A percentile compares a stretch with the other conserved stretches of the same genome.
Conservation (phyloP, 805 yeast species). For the Blastobotrys parvus region DNA sequence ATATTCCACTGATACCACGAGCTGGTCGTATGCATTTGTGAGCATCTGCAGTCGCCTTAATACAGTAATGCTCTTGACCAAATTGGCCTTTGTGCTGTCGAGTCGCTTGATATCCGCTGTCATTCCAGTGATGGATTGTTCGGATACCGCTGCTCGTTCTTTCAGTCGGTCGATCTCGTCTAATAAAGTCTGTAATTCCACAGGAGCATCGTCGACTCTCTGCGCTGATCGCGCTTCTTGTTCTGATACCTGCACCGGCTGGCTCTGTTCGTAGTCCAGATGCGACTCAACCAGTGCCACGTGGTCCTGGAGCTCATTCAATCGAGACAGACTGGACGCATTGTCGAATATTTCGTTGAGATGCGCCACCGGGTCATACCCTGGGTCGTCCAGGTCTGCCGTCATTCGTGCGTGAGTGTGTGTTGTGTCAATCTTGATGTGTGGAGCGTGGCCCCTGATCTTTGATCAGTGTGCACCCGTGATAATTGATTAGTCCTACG, state of each 20-base stretch:
- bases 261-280: conserved; percentile 38
- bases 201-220: conserved; percentile 23
- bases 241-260: conserved; percentile 32
- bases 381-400: conserved; percentile 26
- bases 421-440: too few species aligned
- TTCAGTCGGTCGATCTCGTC: conserved; percentile 41
- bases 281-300: conserved; percentile 43
- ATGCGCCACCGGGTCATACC: conserved; percentile 49
- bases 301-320: conserved; percentile 43
- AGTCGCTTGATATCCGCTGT: conserved; percentile 70
- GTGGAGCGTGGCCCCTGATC: too few species aligned
- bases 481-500: too few species aligned
- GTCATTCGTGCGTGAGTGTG: background rate
- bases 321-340: conserved; percentile 41
- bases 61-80: conserved; percentile 78
- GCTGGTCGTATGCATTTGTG: conserved; percentile 59
- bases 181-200: conserved; percentile 31
- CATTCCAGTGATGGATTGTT: conserved; percentile 53
- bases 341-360: conserved; percentile 41
- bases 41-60: conserved; percentile 83
- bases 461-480: too few species aligned
- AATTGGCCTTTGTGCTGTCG: conserved; percentile 76
- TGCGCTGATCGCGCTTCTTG: conserved; percentile 16
- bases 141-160: conserved; percentile 45
- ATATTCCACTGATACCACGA: conserved; percentile 39